Evolutionary conservation across 352 stramenopile species (phyloP).

Genomic region (Phytopythium boreale): DNA sequence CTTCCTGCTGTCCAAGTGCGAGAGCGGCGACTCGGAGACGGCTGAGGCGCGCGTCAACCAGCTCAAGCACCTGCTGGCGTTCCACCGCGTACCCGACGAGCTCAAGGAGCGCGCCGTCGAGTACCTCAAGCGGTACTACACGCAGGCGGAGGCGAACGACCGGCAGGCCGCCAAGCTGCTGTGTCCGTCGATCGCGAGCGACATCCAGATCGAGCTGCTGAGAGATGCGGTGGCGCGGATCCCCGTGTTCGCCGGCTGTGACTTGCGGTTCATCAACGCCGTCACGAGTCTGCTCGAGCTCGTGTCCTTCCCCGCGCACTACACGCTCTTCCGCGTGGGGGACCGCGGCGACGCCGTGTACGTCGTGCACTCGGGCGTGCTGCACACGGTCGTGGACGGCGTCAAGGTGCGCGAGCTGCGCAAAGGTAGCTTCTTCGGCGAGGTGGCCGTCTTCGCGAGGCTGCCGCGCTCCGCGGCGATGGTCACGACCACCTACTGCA

Average conservation of each 20-base stretch:
- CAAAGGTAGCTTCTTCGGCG: constrained; percentile 65
- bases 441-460: constrained; percentile 62
- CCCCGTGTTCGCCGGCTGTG: constrained; percentile 58
- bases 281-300: constrained; percentile 55
- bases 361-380: constrained; percentile 57
- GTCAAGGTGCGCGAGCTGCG: constrained; percentile 67
- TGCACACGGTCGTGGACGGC: constrained; percentile 55
- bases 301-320: constrained; percentile 47
- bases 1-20: constrained; percentile 73
- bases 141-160: constrained; percentile 56
- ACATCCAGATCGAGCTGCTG: constrained; percentile 69
- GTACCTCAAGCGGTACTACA: constrained; percentile 69
- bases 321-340: constrained; percentile 49
- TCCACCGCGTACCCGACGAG: constrained; percentile 51
- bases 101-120: constrained; percentile 54
- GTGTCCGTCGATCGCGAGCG: constrained; percentile 63
- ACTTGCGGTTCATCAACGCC: constrained; percentile 54
- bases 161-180: constrained; percentile 52
- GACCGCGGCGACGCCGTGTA: constrained; percentile 76
- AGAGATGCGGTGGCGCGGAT: constrained; percentile 46
- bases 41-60: constrained; percentile 63
- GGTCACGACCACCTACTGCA: constrained; percentile 63
- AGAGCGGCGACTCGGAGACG: constrained; percentile 46
- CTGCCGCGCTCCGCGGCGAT: constrained; percentile 60
- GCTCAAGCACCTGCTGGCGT: constrained; percentile 62